Evolutionary conservation across 1,284 basidiomycete genomes (phyloP).

Genomic region (Amylostereum areolatum): DNA sequence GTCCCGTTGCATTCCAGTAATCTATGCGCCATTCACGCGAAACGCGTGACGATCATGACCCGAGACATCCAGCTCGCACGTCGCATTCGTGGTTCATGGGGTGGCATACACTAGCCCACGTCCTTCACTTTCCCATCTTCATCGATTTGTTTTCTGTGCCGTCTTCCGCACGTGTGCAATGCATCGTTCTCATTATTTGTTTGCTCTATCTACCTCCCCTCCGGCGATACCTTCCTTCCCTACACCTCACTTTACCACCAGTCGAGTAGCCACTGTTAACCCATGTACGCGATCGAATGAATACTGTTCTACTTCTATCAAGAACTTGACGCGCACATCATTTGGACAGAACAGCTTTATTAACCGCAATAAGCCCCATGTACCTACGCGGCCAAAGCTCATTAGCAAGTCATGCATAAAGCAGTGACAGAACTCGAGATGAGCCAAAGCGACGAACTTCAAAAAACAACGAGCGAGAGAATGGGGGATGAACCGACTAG

Average conservation of each 20-base stretch:
- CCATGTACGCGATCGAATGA: too few species aligned
- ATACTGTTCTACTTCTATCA: too few species aligned
- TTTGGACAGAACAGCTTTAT: too few species aligned
- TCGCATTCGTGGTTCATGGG: constrained; percentile 86
- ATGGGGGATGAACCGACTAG: not conserved
- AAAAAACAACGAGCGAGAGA: not conserved
- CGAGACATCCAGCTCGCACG: constrained; percentile 95
- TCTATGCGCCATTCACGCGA: constrained; percentile 95
- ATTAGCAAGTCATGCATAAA: too few species aligned
- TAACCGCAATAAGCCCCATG: too few species aligned
- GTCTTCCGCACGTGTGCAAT: not conserved
- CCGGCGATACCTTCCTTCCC: not conserved
- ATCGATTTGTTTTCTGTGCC: not conserved
- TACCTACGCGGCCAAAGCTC: too few species aligned
- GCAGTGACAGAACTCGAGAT: too few species aligned
- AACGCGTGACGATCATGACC: constrained; percentile 98
- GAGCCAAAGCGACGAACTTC: too few species aligned
- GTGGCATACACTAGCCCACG: constrained; percentile 19
- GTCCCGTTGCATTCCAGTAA: constrained; percentile 47
- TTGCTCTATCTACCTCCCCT: not conserved
- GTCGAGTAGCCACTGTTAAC: not conserved
- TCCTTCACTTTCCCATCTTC: not conserved
- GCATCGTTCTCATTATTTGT: not conserved
- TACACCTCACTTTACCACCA: not conserved
- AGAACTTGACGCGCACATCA: too few species aligned